Evolutionary conservation across 257 asterid species (phyloP).

Genomic region (Solanum medicagineum): DNA sequence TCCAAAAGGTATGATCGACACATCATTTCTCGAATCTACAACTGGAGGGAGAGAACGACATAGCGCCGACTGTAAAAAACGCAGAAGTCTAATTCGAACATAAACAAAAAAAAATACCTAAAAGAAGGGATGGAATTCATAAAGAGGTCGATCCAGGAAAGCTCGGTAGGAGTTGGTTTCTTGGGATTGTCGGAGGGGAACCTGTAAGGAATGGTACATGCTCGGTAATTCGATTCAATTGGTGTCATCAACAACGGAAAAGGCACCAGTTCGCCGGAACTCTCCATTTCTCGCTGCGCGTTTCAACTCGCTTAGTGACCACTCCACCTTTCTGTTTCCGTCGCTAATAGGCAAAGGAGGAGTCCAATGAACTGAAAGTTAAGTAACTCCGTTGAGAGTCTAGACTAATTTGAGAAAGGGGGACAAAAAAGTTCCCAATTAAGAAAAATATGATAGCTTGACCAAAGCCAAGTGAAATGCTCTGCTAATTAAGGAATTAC

Average conservation of each 20-base stretch:
- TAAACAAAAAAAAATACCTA: slow-evolving; percentile 21
- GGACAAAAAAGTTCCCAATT: too few species aligned
- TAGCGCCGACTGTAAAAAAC: background rate
- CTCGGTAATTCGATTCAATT: slow-evolving; percentile 62
- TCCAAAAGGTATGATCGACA: background rate
- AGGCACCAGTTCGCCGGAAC: slow-evolving; percentile 73
- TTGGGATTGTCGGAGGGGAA: slow-evolving; percentile 86
- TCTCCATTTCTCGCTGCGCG: slow-evolving; percentile 41
- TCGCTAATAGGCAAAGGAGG: background rate
- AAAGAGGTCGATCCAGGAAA: slow-evolving; percentile 84
- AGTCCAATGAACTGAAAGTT: background rate
- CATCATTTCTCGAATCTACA: background rate
- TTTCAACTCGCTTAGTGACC: background rate
- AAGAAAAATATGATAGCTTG: too few species aligned
- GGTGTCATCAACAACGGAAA: slow-evolving; percentile 45
- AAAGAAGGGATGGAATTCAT: slow-evolving; percentile 72
- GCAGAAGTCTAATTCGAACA: background rate
- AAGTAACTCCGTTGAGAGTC: background rate
- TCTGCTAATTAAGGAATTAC: too few species aligned
- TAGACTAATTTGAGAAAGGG: too few species aligned
- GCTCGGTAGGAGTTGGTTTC: slow-evolving; percentile 73
- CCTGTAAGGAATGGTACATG: slow-evolving; percentile 82
- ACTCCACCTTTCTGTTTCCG: background rate
- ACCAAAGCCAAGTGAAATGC: too few species aligned
- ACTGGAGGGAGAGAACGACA: background rate